A percentile compares a stretch with the other conserved stretches of the same genome.
phyloP scores from a whole-genome alignment of 2,329 filamentous ascomycete species.

The Aspergillus viridinutans region DNA sequence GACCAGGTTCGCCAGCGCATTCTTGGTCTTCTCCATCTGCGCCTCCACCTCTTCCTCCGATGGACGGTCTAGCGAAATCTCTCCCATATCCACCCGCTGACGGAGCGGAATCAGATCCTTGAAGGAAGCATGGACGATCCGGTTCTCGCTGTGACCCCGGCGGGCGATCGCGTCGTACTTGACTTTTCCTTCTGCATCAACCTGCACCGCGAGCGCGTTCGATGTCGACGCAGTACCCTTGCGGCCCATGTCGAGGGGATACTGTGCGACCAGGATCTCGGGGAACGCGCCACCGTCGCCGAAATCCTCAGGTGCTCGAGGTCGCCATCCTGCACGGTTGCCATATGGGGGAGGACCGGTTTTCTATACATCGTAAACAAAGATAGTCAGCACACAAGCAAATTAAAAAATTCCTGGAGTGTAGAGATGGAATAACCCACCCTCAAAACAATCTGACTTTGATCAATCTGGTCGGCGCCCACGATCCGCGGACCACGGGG shows the following conservation, averaged over 20 bases:
- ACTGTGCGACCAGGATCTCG: slow-evolving; percentile 89
- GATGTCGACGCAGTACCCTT: slow-evolving; percentile 65
- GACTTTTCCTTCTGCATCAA: slow-evolving; percentile 86
- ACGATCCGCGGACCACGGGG: slow-evolving; percentile 80
- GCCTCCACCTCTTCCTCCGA: slow-evolving; percentile 77
- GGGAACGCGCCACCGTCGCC: slow-evolving; percentile 95
- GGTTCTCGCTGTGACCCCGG: slow-evolving; percentile 76
- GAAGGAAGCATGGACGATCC: slow-evolving; percentile 91
- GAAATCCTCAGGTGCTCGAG: slow-evolving; percentile 83
- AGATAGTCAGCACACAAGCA: too few relatives aligned
- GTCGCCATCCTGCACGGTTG: slow-evolving; percentile 84
- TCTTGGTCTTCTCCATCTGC: slow-evolving; percentile 82
- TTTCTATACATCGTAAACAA: slow-evolving; percentile 46
- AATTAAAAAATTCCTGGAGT: too few relatives aligned
- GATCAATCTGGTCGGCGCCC: slow-evolving; percentile 72
- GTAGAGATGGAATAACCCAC: slow-evolving; percentile 37
- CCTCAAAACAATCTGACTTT: slow-evolving; percentile 78
- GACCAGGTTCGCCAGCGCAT: slow-evolving; percentile 76
- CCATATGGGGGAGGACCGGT: slow-evolving; percentile 84
- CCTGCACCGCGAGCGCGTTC: slow-evolving; percentile 88
- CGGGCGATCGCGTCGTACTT: slow-evolving; percentile 94
- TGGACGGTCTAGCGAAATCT: slow-evolving; percentile 81
- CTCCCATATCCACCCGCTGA: slow-evolving; percentile 87
- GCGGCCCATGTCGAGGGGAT: slow-evolving; percentile 90
- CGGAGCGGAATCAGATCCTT: slow-evolving; percentile 93